A percentile compares a stretch with the other conserved stretches of the same genome.
Evolutionary conservation across 2,329 filamentous ascomycete genomes (phyloP).

Genomic region (Alternaria postmessia): DNA sequence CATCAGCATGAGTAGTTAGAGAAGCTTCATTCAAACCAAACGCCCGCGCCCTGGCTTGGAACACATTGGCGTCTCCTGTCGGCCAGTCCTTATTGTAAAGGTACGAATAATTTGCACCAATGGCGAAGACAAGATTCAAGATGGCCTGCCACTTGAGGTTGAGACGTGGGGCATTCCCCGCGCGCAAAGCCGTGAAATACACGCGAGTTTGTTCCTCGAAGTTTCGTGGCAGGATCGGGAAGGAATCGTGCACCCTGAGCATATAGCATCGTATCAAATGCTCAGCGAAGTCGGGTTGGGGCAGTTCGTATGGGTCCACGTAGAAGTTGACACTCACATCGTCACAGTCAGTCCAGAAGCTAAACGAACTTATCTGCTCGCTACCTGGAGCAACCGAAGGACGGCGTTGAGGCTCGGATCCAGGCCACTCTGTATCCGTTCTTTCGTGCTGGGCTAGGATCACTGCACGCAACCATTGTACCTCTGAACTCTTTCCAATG

Average conservation of each 20-base stretch:
- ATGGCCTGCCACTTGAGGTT: conserved; percentile 50
- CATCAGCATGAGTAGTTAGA: conserved; percentile 45
- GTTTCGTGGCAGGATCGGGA: conserved; percentile 48
- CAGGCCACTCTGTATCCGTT: conserved; percentile 16
- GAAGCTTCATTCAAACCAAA: conserved; percentile 42
- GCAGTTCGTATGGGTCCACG: conserved; percentile 46
- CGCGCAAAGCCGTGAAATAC: conserved; percentile 39
- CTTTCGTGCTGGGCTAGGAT: conserved; percentile 32
- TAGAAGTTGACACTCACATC: conserved; percentile 32
- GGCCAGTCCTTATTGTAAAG: conserved; percentile 39
- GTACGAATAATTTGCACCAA: conserved; percentile 52
- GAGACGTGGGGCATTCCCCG: conserved; percentile 26
- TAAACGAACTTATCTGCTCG: conserved; percentile 43
- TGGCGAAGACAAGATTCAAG: conserved; percentile 54
- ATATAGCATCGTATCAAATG: conserved; percentile 49
- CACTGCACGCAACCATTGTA: conserved; percentile 43
- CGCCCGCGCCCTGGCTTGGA: conserved; percentile 50
- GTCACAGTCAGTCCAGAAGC: conserved; percentile 47
- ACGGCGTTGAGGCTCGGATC: conserved; percentile 9
- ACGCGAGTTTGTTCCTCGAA: conserved; percentile 47
- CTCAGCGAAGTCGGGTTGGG: conserved; percentile 42
- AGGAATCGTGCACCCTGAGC: conserved; percentile 49
- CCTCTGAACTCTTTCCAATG: conserved; percentile 44
- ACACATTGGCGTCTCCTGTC: conserved; percentile 48
- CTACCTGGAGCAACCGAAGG: conserved; percentile 17